Evolutionary conservation across 2,329 filamentous ascomycete species (phyloP), one percentile per base, ranked within the genome.

Genomic region (Sporothrix brunneoviolacea): DNA sequence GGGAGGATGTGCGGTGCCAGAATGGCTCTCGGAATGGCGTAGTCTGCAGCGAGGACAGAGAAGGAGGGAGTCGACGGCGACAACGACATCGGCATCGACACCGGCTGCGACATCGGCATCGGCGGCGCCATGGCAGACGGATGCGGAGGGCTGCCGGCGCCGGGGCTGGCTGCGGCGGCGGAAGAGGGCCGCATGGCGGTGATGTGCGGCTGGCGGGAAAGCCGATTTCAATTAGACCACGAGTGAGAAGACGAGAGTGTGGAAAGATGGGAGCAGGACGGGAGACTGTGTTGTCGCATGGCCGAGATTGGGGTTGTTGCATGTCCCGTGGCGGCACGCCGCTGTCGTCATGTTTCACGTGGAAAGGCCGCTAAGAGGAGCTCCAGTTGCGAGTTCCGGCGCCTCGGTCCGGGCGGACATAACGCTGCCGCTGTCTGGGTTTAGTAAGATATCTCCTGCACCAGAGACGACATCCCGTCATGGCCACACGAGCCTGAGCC

Each of bases 341-440:
- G 12, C 36, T 48, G 48, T 50, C 52, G 52, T 54, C 52, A 54
- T 51, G n/a, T 47, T 54, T 48, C 52, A 54, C 52, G 48, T 54
- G 52, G 28, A 38, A 41, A 35, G 12, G 35, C 22, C 35, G 35
- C 44, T 28, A 38, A 28, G 38, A 33, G 22, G 44, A 33, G 33
- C 30, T 22, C 16, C 15, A 47, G 22, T 38, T 47, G 44, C 44
- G 44, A 47, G 44, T 47, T 46, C 24, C 30, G 22, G 21, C 36
- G 45, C 45, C 44, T 47, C 44, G 33, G 44, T 47, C 44, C 44
- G 43, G 44, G n/a, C n/a, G n/a, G n/a, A n/a, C n/a, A n/a, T n/a
- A n/a, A n/a, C n/a, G n/a, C n/a, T n/a, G n/a, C n/a, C n/a, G n/a
- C n/a, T n/a, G n/a, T n/a, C n/a, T n/a, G n/a, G n/a, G n/a, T n/a